These are phyloP conservation scores for Monosporozyma servazzii DNA, from an alignment of 805 yeast species.

Conservation along the genomic window DNA sequence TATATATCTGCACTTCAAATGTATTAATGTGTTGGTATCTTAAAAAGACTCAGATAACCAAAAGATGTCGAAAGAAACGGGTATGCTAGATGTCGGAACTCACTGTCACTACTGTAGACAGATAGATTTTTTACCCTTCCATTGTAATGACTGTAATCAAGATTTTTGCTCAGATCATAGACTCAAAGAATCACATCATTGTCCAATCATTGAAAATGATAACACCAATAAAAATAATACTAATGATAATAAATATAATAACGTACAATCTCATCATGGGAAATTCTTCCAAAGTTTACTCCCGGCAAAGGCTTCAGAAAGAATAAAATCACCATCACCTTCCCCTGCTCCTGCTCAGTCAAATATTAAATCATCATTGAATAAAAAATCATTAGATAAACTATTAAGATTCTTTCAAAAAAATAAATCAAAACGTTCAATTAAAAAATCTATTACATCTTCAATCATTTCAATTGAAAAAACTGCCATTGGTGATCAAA, in stretches of 20 bases:
- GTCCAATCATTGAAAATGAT: constrained; percentile 10
- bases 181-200: constrained; percentile 21
- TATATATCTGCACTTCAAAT: no score
- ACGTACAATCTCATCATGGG: no score
- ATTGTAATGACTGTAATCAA: constrained; percentile 22
- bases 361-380: constrained; percentile 9
- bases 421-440: constrained; percentile 5
- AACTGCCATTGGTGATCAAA: constrained; percentile 21
- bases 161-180: constrained; percentile 27
- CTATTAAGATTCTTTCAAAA: constrained; percentile 19
- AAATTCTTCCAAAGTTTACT: constrained; percentile 21
- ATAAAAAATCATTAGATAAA: constrained; percentile 19
- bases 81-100: constrained; percentile 31
- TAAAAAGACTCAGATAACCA: background rate
- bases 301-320: constrained; percentile 23
- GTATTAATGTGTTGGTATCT: no score
- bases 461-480: constrained; percentile 14
- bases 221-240: background rate
- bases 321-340: constrained; percentile 9
- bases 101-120: constrained; percentile 28
- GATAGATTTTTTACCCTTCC: constrained; percentile 29
- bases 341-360: background rate
- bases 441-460: constrained; percentile 1
- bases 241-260: no score
- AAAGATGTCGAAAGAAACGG: constrained; percentile 14